Evolutionary conservation across 1,284 basidiomycete species (phyloP).

Genomic region (Moesziomyces parantarcticus): DNA sequence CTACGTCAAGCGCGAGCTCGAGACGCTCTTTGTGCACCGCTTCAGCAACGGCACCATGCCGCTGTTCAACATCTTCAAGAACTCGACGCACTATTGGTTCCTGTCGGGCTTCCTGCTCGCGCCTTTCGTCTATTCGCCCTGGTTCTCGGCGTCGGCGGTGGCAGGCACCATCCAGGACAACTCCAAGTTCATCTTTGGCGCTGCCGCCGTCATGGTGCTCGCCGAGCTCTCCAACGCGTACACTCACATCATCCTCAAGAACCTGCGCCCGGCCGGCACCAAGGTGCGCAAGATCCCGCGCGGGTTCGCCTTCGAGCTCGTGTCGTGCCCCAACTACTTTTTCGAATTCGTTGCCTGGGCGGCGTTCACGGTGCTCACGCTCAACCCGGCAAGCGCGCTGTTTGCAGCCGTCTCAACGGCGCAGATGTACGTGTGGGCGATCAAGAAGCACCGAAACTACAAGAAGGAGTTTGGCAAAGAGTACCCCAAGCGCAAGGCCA

Average conservation of each 20-base stretch:
- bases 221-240: conserved; percentile 87
- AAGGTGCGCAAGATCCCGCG: conserved; percentile 83
- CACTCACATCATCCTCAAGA: conserved; percentile 83
- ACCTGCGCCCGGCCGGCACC: conserved; percentile 83
- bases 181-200: conserved; percentile 77
- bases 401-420: conserved; percentile 78
- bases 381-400: conserved; percentile 73
- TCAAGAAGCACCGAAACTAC: conserved; percentile 90
- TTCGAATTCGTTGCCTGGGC: conserved; percentile 86
- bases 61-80: conserved; percentile 85
- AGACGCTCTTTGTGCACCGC: conserved; percentile 83
- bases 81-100: conserved; percentile 73
- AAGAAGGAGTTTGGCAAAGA: conserved; percentile 88
- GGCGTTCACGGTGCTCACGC: conserved; percentile 80
- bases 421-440: conserved; percentile 89
- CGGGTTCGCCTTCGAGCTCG: conserved; percentile 81
- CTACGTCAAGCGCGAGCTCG: conserved; percentile 90
- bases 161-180: conserved; percentile 77
- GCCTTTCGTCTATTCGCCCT: conserved; percentile 45
- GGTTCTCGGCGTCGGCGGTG: conserved; percentile 78
- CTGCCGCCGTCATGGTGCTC: conserved; percentile 78
- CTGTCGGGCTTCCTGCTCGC: conserved; percentile 74
- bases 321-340: conserved; percentile 94
- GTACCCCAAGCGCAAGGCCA: conserved; percentile 82
- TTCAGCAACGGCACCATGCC: conserved; percentile 98